Percentiles rank a stretch among this genome's conserved stretches.
Conservation (phyloP, 495 filamentous ascomycete species). For the Aspergillus egyptiacus region DNA sequence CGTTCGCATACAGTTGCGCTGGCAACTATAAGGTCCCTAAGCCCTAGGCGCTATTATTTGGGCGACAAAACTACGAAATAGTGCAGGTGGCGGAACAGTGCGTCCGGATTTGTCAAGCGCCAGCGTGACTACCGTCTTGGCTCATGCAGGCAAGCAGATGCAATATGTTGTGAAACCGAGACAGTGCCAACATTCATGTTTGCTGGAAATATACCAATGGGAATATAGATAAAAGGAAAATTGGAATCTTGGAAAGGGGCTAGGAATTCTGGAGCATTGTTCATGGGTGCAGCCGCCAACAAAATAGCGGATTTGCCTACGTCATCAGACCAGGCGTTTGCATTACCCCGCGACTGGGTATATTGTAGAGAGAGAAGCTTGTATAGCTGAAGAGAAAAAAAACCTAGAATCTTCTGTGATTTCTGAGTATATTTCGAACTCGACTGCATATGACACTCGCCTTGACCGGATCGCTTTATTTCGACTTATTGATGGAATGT, state of each 20-base stretch:
- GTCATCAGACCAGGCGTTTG: not conserved
- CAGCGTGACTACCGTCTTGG: slow-evolving; percentile 4
- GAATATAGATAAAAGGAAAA: not conserved
- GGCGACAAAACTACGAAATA: not conserved
- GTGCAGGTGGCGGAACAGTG: not conserved
- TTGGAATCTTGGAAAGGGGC: slow-evolving; percentile 2
- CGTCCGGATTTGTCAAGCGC: slow-evolving; percentile 2
- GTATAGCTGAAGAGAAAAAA: not conserved
- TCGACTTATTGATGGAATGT: not conserved
- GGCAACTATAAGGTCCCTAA: slow-evolving; percentile 4
- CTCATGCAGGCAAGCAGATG: slow-evolving; percentile 7
- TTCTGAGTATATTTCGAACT: not conserved
- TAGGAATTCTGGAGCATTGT: not conserved
- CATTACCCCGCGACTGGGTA: not conserved
- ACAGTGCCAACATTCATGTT: slow-evolving; percentile 5
- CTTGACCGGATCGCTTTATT: slow-evolving; percentile 1
- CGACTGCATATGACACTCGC: not conserved
- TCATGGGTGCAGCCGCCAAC: slow-evolving; percentile 1
- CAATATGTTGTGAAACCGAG: slow-evolving; percentile 3
- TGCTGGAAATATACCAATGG: not conserved
- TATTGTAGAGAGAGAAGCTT: not conserved
- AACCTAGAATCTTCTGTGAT: not conserved
- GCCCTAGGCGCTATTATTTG: not conserved
- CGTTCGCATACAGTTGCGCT: not conserved
- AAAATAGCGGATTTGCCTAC: not conserved